Base-by-base conservation (phyloP, 2,329 filamentous ascomycete genomes). In the Hypoxylon sp. region DNA sequence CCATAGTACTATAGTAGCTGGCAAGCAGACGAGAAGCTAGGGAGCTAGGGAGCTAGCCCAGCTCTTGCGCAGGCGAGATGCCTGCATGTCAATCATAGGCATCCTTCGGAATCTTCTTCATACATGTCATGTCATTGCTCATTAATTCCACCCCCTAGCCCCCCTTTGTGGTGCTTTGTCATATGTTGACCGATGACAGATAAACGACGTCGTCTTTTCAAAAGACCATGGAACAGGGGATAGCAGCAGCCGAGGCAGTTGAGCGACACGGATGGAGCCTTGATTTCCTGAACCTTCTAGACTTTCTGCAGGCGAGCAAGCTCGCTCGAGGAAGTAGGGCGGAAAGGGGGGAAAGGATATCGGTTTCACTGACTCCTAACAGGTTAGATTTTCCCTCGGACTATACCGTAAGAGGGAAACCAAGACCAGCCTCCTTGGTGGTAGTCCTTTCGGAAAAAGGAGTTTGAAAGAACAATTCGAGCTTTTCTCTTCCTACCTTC, bases 361-460 rank as follows among this genome's bases (percentile, higher is more conserved):
- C 29, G 40, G 41, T 42, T 46, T 55, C 45, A 43, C 21, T 33
- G 41, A 46, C 26, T 42, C 42, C 11, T 31, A 53, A 47, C 23
- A 46, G 27, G 58, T 48, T 53, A 51, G 18, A 29, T 37, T 48
- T 52, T 55, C 43, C n/a, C 43, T 56, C 23, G 40, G 51, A n/a
- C 61, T 58, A 58, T 58, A 27, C 48, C 58, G 47, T 23, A 60
- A 55, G 37, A 45, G 48, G 62, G 33, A 55, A 56, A 21, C 58
- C 58, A 21, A 58, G 33, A 41, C 54, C 49, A 29, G 27, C 33
- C 47, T 49, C 47, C 47, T n/a, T 43, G 37, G 50, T 31, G 51
- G 40, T 46, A 45, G 33, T 27, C 29, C n/a, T n/a, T n/a, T 58
- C 48, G 54, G 55, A 55, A n/a, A n/a, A n/a, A 53, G 46, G 48